These are phyloP conservation scores for Pneumocystis canis DNA, from an alignment of 1,139 yeast species.

Conservation along the genomic window DNA sequence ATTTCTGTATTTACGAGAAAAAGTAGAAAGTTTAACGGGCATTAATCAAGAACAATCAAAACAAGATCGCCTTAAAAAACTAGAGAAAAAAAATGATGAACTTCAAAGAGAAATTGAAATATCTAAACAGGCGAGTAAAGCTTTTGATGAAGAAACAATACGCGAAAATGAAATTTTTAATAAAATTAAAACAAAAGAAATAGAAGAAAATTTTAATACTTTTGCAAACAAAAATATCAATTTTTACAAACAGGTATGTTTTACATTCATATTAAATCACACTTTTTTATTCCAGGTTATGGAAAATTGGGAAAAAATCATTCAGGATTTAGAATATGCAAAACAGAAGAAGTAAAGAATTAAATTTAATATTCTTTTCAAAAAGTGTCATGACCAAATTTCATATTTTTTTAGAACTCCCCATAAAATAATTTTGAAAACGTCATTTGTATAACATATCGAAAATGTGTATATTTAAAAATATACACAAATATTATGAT, in stretches of 20 bases:
- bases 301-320: slow-evolving; percentile 12
- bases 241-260: slow-evolving; percentile 47
- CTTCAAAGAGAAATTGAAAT: slow-evolving; percentile 45
- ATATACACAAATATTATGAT: neutral
- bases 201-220: slow-evolving; percentile 52
- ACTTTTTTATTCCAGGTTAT: slow-evolving; percentile 1
- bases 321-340: slow-evolving; percentile 11
- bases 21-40: slow-evolving; percentile 46
- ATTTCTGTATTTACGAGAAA: slow-evolving; percentile 32
- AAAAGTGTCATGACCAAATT: neutral
- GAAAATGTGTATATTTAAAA: no score
- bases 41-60: slow-evolving; percentile 43
- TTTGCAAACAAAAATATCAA: slow-evolving; percentile 64
- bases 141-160: slow-evolving; percentile 47
- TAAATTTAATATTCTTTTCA: no score
- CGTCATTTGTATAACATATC: neutral
- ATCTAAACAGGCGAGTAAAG: slow-evolving; percentile 58
- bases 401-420: neutral
- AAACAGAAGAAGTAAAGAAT: neutral
- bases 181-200: slow-evolving; percentile 58
- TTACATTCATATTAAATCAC: slow-evolving; percentile 1
- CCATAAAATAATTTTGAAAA: neutral
- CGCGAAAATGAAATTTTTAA: slow-evolving; percentile 76
- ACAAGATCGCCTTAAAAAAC: slow-evolving; percentile 36
- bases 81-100: slow-evolving; percentile 42